Evolutionary conservation across 2,329 filamentous ascomycete species (phyloP).

Genomic region (Fusarium illudens): DNA sequence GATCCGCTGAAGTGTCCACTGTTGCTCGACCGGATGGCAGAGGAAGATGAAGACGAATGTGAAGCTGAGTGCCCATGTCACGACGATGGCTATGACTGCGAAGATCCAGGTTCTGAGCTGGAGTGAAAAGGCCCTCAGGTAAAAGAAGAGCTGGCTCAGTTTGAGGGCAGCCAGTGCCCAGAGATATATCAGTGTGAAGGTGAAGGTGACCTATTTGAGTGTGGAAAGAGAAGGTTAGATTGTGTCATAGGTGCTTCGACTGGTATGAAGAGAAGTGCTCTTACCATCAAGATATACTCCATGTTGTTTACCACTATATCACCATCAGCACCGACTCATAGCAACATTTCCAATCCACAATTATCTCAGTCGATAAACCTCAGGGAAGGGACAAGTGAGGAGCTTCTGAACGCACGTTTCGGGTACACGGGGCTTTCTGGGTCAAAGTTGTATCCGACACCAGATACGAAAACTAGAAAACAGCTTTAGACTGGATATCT

Average conservation of each 20-base stretch:
- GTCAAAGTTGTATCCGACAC: background rate
- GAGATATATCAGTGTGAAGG: constrained; percentile 24
- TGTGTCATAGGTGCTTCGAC: background rate
- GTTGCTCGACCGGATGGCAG: constrained; percentile 31
- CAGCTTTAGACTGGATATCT: background rate
- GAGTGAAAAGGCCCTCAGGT: constrained; percentile 27
- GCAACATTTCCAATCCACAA: background rate
- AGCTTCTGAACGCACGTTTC: background rate
- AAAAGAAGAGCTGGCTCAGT: constrained; percentile 33
- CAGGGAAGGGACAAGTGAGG: background rate
- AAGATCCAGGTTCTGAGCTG: constrained; percentile 23
- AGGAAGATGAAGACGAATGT: constrained; percentile 37
- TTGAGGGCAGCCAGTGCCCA: constrained; percentile 33
- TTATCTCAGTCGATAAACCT: background rate
- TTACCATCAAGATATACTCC: background rate
- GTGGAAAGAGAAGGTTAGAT: background rate
- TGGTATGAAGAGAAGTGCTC: background rate
- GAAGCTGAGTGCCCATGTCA: constrained; percentile 28
- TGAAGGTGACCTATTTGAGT: background rate
- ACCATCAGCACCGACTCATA: background rate
- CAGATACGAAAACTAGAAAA: background rate
- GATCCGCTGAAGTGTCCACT: constrained; percentile 34
- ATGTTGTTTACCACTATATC: background rate
- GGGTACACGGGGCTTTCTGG: background rate
- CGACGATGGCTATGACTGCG: constrained; percentile 13